Base-by-base conservation (phyloP, 78 protist species). In the Isochrysis galbana region DNA sequence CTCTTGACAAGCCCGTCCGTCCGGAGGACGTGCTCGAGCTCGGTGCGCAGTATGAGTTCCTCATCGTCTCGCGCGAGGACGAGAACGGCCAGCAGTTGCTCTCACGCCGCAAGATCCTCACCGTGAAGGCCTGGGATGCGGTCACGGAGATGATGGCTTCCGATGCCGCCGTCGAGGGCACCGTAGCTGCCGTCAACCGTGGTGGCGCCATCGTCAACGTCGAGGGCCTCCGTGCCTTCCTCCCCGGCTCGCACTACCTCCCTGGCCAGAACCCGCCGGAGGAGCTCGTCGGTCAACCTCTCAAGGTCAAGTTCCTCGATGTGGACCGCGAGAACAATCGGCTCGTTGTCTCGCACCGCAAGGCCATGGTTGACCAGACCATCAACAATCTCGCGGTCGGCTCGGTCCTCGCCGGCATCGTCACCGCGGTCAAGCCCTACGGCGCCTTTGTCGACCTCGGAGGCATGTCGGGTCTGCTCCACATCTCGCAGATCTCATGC, bases 401-500 rank as follows among this genome's bases (percentile, higher is more conserved):
- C 55, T 26, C 51, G 21, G 88, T 80, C 14, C 48, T 80, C 88
- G 41, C 26, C 29, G 88, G 88, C 88, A 36, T 44, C 88, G 54
- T 80, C 29, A 80, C 88, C 48, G 88, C 88, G 29, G 51, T 80
- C 88, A 80, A 80, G 88, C 88, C 88, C 21, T 80, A 80, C 88
- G 88, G 88, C 38, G 88, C 55, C 55, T 80, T 80, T 38, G 54
- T 80, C 38, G 51, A 44, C 48, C 17, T 80, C 29, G 51, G 51
- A 34, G 88, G 88, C 88, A 44, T 80, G 47, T 44, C 88, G 7
- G 88, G 88, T 25, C 88, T 80, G 47, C 48, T 80, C 26, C 88
- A 80, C 88, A 80, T 80, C 88, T 80, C 88, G 32, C 88, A 80
- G 88, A 80, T 80, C 54, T 80, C 88, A 54, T 80, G 47, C 55